These are phyloP conservation scores for Aspergillaceae sp. DNA, from an alignment of 2,329 filamentous ascomycete genomes.

Conservation along the genomic window DNA sequence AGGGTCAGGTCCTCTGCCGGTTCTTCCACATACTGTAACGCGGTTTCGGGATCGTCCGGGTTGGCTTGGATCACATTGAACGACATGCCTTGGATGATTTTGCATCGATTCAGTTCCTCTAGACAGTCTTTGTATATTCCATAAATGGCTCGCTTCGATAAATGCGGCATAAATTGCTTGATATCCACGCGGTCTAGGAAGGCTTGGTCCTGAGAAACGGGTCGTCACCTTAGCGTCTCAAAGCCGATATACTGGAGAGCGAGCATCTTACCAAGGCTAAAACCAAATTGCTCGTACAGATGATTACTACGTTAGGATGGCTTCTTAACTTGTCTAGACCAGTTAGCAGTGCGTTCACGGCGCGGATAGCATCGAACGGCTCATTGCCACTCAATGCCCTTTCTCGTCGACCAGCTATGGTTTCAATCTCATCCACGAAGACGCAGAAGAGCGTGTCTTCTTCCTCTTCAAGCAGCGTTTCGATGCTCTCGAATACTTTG, in stretches of 20 bases:
- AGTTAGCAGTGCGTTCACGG: constrained; percentile 44
- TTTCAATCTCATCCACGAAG: constrained; percentile 45
- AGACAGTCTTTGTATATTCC: constrained; percentile 42
- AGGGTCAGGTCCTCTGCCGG: constrained; percentile 14
- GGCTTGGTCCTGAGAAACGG: constrained; percentile 30
- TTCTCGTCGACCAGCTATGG: constrained; percentile 38
- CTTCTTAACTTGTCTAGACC: constrained; percentile 39
- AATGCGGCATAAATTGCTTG: constrained; percentile 36
- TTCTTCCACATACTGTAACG: constrained; percentile 21
- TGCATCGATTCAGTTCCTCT: constrained; percentile 36
- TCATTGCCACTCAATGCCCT: constrained; percentile 33
- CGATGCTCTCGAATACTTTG: constrained; percentile 37
- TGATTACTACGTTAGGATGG: constrained; percentile 38
- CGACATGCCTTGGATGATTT: constrained; percentile 23
- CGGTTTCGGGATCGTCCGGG: constrained; percentile 14
- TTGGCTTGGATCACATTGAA: constrained; percentile 19
- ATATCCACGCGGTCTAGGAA: constrained; percentile 44
- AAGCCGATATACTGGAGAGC: no score
- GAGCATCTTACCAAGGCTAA: constrained; percentile 28
- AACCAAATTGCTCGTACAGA: constrained; percentile 45
- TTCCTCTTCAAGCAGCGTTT: constrained; percentile 27
- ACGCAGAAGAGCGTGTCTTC: constrained; percentile 36
- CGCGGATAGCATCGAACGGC: constrained; percentile 39
- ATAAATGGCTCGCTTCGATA: constrained; percentile 35
- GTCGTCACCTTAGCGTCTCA: background rate